A percentile compares a stretch with the other conserved stretches of the same genome.
phyloP scores from a whole-genome alignment of 2,329 filamentous ascomycete genomes.

The Neurospora sp. region DNA sequence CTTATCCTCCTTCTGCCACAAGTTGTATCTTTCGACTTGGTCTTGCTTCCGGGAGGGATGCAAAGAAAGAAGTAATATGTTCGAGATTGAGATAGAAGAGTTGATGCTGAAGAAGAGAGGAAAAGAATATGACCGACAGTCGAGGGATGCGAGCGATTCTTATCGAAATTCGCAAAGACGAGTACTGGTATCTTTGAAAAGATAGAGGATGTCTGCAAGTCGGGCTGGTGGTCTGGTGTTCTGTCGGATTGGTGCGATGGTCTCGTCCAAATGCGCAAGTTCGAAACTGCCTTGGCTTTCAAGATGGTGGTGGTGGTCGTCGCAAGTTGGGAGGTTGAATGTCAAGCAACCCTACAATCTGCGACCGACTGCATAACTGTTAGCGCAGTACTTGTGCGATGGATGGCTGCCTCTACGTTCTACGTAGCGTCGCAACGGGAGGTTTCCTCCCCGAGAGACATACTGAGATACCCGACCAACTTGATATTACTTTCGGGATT shows the following conservation, averaged over 20 bases:
- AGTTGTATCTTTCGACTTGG: background rate
- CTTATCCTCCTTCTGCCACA: background rate
- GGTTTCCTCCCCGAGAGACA: background rate
- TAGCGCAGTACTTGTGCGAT: background rate
- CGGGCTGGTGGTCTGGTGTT: background rate
- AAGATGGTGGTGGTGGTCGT: background rate
- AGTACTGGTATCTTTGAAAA: background rate
- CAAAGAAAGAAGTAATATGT: background rate
- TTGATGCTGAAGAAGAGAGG: background rate
- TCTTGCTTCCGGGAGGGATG: background rate
- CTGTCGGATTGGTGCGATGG: background rate
- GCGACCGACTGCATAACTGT: background rate
- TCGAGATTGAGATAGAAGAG: background rate
- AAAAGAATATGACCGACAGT: background rate
- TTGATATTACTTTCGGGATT: background rate
- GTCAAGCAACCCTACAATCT: background rate
- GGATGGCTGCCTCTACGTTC: background rate
- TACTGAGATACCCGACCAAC: background rate
- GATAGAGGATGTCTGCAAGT: background rate
- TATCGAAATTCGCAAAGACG: background rate
- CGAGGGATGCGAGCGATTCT: background rate
- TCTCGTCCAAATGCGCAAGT: background rate
- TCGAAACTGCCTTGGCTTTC: background rate
- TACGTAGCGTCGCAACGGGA: background rate
- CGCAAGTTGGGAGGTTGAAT: background rate